These are phyloP conservation scores for Terfezia boudieri DNA, from an alignment of 495 filamentous ascomycete genomes.

Conservation along the genomic window DNA sequence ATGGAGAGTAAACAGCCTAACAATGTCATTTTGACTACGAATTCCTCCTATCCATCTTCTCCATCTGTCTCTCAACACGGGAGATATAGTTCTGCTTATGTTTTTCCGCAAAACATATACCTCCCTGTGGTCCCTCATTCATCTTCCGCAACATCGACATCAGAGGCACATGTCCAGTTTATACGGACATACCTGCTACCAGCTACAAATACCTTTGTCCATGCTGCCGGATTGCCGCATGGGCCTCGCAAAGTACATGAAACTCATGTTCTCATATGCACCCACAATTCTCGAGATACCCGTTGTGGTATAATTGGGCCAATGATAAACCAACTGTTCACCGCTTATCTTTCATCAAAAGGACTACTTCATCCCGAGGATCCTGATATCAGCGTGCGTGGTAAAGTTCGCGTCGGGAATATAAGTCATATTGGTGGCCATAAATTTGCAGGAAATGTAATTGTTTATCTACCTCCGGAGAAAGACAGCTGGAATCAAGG, in stretches of 20 bases:
- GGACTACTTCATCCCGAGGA: conserved; percentile 4
- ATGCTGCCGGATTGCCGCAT: background rate
- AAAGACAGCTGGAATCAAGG: conserved; percentile 33
- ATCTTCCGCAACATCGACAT: background rate
- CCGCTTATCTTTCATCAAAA: conserved; percentile 22
- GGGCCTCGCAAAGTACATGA: conserved; percentile 32
- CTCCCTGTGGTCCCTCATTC: background rate
- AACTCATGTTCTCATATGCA: conserved; percentile 59
- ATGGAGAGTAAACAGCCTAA: background rate
- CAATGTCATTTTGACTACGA: background rate
- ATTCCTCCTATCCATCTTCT: background rate
- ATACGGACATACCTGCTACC: background rate
- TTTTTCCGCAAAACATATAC: background rate
- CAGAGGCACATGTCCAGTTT: background rate
- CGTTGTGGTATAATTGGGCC: conserved; percentile 68
- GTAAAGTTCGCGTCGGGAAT: conserved; percentile 36
- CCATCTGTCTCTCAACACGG: background rate
- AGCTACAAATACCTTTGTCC: background rate
- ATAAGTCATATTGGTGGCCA: conserved; percentile 86
- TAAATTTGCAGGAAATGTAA: conserved; percentile 83
- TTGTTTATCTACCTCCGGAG: conserved; percentile 61
- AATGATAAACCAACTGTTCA: conserved; percentile 44
- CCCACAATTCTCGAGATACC: conserved; percentile 54
- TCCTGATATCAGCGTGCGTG: background rate
- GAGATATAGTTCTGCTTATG: background rate